Conservation (phyloP, 768 basidiomycete genomes). For the Auriscalpium vulgare region DNA sequence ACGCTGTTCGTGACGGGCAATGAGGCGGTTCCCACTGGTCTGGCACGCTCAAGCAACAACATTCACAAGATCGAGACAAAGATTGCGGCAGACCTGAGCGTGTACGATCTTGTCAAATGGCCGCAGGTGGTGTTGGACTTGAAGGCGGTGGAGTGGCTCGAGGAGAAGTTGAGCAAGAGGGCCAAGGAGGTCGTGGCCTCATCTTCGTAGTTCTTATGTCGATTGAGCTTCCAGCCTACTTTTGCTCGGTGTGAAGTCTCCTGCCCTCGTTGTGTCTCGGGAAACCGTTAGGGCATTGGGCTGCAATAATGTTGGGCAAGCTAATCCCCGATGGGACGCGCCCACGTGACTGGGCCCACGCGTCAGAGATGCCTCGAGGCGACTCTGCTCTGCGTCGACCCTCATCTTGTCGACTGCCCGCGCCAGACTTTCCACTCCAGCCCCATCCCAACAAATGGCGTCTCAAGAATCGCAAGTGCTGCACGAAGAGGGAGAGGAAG, state of each 20-base stretch:
- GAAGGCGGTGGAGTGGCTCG: slow-evolving; percentile 73
- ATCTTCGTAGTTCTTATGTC: neutral
- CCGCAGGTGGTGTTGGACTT: slow-evolving; percentile 75
- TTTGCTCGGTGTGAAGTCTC: too few relatives aligned
- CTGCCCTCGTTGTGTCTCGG: neutral
- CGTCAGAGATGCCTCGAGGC: neutral
- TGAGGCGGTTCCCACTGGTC: slow-evolving; percentile 39
- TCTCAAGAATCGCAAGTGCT: slow-evolving; percentile 40
- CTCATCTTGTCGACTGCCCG: neutral
- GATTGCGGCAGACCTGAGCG: slow-evolving; percentile 57
- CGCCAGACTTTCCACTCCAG: neutral
- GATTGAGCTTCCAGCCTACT: neutral
- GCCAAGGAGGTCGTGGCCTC: neutral
- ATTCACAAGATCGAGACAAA: slow-evolving; percentile 59
- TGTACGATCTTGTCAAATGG: slow-evolving; percentile 84
- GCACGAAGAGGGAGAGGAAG: slow-evolving; percentile 42
- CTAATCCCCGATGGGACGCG: slow-evolving; percentile 1
- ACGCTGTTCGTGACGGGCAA: slow-evolving; percentile 73
- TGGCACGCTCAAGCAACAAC: slow-evolving; percentile 62
- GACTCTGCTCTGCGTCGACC: neutral
- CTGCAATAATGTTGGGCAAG: neutral
- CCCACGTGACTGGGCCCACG: slow-evolving; percentile 10
- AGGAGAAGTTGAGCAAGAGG: slow-evolving; percentile 49
- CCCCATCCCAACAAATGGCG: slow-evolving; percentile 41
- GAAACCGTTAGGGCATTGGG: neutral